Conservation (phyloP, 106 monocot species). For the Allium sativum region DNA sequence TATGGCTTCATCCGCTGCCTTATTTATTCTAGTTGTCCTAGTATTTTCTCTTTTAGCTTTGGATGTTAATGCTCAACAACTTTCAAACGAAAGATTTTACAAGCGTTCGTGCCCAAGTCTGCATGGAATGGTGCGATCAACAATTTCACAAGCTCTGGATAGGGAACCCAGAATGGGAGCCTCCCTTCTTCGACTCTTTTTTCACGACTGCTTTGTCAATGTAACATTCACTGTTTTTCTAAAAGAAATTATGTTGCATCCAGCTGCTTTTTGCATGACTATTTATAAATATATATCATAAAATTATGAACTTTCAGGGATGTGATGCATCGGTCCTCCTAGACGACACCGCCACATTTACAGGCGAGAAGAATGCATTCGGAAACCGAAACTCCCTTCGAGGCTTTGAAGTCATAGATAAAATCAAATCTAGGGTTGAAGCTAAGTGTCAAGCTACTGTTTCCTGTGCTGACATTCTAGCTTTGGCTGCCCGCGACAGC, state of each 20-base stretch:
- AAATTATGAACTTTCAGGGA: neutral
- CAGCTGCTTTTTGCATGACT: no score
- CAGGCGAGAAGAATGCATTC: constrained; percentile 9
- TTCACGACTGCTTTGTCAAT: constrained; percentile 40
- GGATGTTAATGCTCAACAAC: constrained; percentile 3
- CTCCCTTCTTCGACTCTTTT: constrained; percentile 42
- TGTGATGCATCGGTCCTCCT: constrained; percentile 13
- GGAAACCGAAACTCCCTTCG: constrained; percentile 1
- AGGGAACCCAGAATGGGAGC: constrained; percentile 35
- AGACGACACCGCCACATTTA: constrained; percentile 7
- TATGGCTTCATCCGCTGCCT: no score
- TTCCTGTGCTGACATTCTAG: constrained; percentile 10
- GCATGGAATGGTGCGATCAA: constrained; percentile 15
- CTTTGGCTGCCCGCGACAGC: constrained; percentile 3
- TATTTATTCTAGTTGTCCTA: no score
- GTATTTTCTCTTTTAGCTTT: constrained; percentile 4
- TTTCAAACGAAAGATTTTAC: constrained; percentile 9
- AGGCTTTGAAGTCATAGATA: constrained; percentile 8
- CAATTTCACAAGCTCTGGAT: constrained; percentile 17
- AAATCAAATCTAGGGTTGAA: constrained; percentile 6
- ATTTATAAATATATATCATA: no score
- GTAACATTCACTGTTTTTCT: constrained; percentile 2
- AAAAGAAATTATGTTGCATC: neutral
- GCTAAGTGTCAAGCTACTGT: neutral
- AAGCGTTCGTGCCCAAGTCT: constrained; percentile 15